Conservation (phyloP, 2,329 filamentous ascomycete genomes). For the Zymoseptoria pseudotritici region DNA sequence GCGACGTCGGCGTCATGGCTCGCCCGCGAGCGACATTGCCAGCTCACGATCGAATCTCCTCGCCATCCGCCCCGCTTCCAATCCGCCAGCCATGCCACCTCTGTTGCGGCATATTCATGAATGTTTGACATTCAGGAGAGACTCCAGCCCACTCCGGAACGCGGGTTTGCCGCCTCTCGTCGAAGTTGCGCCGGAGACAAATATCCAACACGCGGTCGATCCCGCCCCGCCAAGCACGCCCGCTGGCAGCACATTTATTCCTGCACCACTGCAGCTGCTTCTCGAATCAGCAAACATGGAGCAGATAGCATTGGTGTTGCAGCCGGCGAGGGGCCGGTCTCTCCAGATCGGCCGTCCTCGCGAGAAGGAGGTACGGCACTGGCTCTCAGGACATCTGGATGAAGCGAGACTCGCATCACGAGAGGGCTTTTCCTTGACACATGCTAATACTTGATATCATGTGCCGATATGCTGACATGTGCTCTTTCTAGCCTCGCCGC, state of each 20-base stretch:
- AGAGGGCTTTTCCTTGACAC: neutral
- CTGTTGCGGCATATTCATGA: neutral
- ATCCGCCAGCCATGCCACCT: neutral
- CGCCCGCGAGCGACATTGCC: neutral
- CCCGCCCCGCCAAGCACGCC: neutral
- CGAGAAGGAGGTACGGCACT: neutral
- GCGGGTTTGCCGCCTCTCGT: neutral
- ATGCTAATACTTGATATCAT: neutral
- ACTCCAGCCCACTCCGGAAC: neutral
- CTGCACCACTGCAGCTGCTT: neutral
- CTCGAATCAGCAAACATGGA: neutral
- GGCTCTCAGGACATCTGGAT: neutral
- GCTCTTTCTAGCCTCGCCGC: neutral
- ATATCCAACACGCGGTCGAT: neutral
- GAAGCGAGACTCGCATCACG: neutral
- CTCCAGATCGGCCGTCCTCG: neutral
- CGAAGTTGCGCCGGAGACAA: neutral
- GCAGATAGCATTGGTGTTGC: neutral
- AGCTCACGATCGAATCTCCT: neutral
- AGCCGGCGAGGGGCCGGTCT: neutral
- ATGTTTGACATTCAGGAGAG: neutral
- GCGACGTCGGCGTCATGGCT: neutral
- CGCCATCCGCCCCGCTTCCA: neutral
- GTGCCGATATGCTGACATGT: neutral
- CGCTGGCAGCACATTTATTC: neutral